Evolutionary conservation across 345 rosid species (phyloP).

Genomic region (Erucastrum elatum): DNA sequence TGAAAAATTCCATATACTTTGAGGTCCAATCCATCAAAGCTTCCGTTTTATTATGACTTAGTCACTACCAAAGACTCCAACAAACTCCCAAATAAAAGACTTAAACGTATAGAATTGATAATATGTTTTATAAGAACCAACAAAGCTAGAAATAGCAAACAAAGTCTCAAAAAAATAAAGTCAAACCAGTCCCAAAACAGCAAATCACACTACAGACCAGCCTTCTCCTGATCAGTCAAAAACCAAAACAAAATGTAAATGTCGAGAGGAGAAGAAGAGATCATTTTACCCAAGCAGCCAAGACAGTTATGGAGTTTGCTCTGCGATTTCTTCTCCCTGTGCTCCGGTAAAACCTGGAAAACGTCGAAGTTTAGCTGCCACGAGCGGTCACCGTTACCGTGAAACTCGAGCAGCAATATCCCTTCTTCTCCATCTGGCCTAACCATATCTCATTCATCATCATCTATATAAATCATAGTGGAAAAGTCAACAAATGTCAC

Average conservation of each 20-base stretch:
- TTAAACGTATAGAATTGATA: neutral
- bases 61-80: neutral
- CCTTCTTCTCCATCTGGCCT: constrained; percentile 60
- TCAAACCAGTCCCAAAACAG: constrained; percentile 4
- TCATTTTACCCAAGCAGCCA: constrained; percentile 64
- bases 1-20: neutral
- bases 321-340: constrained; percentile 51
- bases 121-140: neutral
- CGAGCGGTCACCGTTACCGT: constrained; percentile 57
- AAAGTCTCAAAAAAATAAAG: neutral
- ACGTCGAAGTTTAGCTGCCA: constrained; percentile 96
- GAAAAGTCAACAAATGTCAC: too few species aligned
- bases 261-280: neutral
- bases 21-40: neutral
- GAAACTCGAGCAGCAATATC: constrained; percentile 48
- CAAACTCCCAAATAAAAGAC: neutral
- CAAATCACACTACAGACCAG: neutral
- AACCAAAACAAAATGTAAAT: neutral
- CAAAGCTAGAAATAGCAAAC: constrained; percentile 8
- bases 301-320: constrained; percentile 68
- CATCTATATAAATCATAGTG: too few species aligned
- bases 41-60: neutral
- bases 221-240: neutral
- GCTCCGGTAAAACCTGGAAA: constrained; percentile 56
- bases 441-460: constrained; percentile 36